Conservation (phyloP, 352 stramenopile genomes). For the Pythium vanterpoolii region DNA sequence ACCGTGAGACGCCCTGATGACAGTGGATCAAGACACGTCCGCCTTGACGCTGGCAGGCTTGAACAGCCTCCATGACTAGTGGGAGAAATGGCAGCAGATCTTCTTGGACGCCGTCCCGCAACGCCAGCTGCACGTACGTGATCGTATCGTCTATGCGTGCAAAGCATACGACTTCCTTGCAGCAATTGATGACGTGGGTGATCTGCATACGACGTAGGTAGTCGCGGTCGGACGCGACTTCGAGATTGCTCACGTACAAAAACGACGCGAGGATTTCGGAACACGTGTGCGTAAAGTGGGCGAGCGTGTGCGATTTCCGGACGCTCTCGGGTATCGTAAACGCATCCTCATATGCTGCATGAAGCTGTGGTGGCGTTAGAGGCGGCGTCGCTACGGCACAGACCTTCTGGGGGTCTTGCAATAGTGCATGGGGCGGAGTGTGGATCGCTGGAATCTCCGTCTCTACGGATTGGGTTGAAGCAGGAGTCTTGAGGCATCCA, state of each 20-base stretch:
- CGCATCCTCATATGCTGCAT: background rate
- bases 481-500: background rate
- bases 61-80: conserved; percentile 43
- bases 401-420: background rate
- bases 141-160: background rate
- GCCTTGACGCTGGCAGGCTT: conserved; percentile 11
- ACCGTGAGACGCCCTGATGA: conserved; percentile 69
- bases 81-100: conserved; percentile 61
- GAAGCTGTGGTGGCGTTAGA: background rate
- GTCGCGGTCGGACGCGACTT: conserved; percentile 30
- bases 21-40: conserved; percentile 58
- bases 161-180: conserved; percentile 31
- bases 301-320: conserved; percentile 42
- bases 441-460: conserved; percentile 7
- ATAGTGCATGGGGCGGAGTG: conserved; percentile 10
- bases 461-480: background rate
- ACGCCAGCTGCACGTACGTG: conserved; percentile 29
- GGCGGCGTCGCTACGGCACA: too few relatives aligned
- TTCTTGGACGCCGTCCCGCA: conserved; percentile 61
- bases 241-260: conserved; percentile 59
- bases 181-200: conserved; percentile 61
- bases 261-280: conserved; percentile 53
- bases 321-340: conserved; percentile 59
- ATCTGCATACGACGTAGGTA: conserved; percentile 36
- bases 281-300: conserved; percentile 40